Conservation (phyloP, 441 rosid species). For the Kokia cookei region DNA sequence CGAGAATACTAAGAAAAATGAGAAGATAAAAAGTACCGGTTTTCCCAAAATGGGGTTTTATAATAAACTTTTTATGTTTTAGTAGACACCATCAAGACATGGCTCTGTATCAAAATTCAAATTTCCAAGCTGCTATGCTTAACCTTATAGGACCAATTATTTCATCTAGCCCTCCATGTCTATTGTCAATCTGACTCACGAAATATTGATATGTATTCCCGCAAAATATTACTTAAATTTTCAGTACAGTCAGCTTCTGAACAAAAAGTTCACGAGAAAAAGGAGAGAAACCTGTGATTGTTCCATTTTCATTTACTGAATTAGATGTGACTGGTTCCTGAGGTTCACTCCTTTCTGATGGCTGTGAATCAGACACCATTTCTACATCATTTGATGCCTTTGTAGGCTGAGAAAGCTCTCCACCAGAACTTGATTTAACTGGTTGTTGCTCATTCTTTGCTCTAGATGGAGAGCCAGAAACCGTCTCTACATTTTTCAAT, state of each 20-base stretch:
- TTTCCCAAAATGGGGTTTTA: background rate
- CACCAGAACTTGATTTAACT: conserved; percentile 5
- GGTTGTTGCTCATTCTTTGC: conserved; percentile 21
- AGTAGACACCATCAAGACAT: background rate
- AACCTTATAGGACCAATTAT: background rate
- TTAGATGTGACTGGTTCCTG: conserved; percentile 21
- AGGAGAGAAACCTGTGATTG: conserved; percentile 32
- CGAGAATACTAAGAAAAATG: background rate
- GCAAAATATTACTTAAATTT: background rate
- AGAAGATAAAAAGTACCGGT: background rate
- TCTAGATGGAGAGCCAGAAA: conserved; percentile 3
- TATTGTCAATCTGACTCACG: background rate
- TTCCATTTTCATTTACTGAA: conserved; percentile 41
- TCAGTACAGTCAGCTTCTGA: background rate
- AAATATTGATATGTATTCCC: background rate
- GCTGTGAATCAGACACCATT: conserved; percentile 31
- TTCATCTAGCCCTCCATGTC: background rate
- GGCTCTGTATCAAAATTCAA: background rate
- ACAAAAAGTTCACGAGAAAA: conserved; percentile 4
- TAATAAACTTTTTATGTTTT: background rate
- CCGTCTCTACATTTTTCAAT: background rate
- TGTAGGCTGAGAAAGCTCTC: conserved; percentile 24
- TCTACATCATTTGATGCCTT: conserved; percentile 39
- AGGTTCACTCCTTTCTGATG: conserved; percentile 34
- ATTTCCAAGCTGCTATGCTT: background rate